Percentiles rank a stretch among this genome's conserved stretches.
These are phyloP conservation scores for Carex parvula DNA, from an alignment of 176 grass and related monocot genomes.

Conservation along the genomic window DNA sequence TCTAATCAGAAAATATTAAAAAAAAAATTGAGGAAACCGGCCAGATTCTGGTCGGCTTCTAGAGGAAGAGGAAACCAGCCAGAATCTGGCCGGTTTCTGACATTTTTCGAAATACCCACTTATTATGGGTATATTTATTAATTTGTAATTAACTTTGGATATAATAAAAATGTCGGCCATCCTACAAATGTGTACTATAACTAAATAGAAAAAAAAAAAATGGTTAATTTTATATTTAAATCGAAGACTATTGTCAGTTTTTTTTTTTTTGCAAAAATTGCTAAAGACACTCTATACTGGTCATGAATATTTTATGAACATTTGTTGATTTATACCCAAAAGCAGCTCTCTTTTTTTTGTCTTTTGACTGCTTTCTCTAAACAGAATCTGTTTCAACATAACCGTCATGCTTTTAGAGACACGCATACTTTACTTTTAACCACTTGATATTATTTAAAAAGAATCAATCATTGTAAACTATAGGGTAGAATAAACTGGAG, in stretches of 20 bases:
- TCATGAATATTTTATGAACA: neutral
- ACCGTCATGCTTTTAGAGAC: neutral
- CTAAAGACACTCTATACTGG: neutral
- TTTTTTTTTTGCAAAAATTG: neutral
- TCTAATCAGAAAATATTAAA: too few species aligned
- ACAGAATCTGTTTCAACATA: neutral
- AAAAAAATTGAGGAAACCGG: too few species aligned
- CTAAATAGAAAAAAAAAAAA: neutral
- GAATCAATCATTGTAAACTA: neutral
- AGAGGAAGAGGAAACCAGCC: too few species aligned
- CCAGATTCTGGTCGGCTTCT: too few species aligned
- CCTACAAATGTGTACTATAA: neutral
- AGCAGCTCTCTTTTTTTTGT: neutral
- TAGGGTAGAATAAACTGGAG: neutral
- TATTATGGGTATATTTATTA: too few species aligned
- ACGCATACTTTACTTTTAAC: neutral
- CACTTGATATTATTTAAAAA: neutral
- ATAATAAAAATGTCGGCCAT: neutral
- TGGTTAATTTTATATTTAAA: neutral
- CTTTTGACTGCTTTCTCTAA: neutral
- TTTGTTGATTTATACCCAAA: neutral
- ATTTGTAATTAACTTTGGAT: too few species aligned
- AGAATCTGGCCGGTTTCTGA: too few species aligned
- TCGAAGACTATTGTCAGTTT: too few species aligned
- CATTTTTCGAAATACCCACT: too few species aligned